phyloP scores from a whole-genome alignment of 495 filamentous ascomycete genomes.

The Rostrohypoxylon terebratum region DNA sequence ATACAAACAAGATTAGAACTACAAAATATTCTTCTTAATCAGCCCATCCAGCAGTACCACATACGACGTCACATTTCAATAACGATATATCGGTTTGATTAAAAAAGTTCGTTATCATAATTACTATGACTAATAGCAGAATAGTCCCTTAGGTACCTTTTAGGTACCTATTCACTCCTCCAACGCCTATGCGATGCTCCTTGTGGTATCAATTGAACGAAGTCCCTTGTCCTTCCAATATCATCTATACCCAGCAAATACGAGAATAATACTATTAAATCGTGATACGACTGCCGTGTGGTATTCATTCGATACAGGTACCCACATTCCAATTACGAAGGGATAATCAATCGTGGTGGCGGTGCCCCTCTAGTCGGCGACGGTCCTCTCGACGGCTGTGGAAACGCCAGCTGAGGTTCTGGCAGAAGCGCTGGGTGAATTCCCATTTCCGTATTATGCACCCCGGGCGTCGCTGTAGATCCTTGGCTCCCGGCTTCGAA shows the following conservation, averaged over 20 bases:
- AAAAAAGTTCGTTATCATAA: background rate
- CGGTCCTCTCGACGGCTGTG: slow-evolving; percentile 43
- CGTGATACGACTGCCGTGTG: background rate
- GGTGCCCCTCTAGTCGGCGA: slow-evolving; percentile 38
- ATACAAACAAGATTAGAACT: too few relatives aligned
- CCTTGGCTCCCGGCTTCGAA: slow-evolving; percentile 48
- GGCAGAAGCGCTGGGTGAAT: slow-evolving; percentile 42
- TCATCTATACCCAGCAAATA: background rate
- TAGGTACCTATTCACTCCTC: background rate
- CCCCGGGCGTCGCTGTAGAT: slow-evolving; percentile 45
- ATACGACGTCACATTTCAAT: background rate
- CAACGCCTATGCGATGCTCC: slow-evolving; percentile 22
- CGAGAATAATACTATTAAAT: background rate
- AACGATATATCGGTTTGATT: background rate
- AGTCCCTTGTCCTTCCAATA: background rate
- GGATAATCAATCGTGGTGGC: slow-evolving; percentile 27
- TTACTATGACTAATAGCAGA: background rate
- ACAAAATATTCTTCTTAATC: background rate
- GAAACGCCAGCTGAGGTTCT: slow-evolving; percentile 46
- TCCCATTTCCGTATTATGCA: slow-evolving; percentile 45
- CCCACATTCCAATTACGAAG: background rate
- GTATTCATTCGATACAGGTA: background rate
- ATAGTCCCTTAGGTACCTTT: background rate
- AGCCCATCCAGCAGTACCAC: background rate
- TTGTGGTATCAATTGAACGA: slow-evolving; percentile 12